Evolutionary conservation across 163 green algal species (phyloP).

Genomic region (Scenedesmus sp.): DNA sequence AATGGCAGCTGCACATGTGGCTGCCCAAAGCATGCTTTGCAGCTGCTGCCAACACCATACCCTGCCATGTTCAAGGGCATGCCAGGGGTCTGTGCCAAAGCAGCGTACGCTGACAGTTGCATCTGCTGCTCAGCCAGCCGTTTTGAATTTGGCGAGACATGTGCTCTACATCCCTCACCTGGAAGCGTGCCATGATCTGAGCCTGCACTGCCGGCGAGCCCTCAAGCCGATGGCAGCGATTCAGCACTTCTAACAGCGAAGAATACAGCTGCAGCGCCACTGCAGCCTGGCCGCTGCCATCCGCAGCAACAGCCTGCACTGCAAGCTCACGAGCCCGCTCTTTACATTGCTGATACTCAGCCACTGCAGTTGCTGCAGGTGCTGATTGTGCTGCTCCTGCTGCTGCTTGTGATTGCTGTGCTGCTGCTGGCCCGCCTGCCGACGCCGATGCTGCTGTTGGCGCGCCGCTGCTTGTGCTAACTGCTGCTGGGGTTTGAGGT

Average conservation of each 20-base stretch:
- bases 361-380: not conserved
- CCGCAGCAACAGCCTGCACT: slow-evolving; percentile 29
- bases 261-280: slow-evolving; percentile 35
- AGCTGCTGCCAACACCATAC: too few species aligned
- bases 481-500: not conserved
- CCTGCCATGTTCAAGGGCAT: too few species aligned
- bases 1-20: too few species aligned
- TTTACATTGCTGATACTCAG: not conserved
- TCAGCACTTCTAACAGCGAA: slow-evolving; percentile 44
- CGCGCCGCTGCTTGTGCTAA: not conserved
- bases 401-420: not conserved
- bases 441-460: not conserved
- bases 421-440: not conserved
- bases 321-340: slow-evolving; percentile 1
- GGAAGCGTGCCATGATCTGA: slow-evolving; percentile 32
- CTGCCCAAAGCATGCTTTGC: too few species aligned
- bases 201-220: not conserved
- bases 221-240: slow-evolving; percentile 30
- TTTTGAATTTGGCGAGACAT: too few species aligned
- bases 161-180: not conserved
- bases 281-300: slow-evolving; percentile 9
- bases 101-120: too few species aligned
- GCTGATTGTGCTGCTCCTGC: not conserved
- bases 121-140: too few species aligned
- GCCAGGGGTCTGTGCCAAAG: too few species aligned